Evolutionary conservation across 2,329 filamentous ascomycete species (phyloP), one percentile per base, ranked within the genome.

Genomic region (Thelonectria rubi): DNA sequence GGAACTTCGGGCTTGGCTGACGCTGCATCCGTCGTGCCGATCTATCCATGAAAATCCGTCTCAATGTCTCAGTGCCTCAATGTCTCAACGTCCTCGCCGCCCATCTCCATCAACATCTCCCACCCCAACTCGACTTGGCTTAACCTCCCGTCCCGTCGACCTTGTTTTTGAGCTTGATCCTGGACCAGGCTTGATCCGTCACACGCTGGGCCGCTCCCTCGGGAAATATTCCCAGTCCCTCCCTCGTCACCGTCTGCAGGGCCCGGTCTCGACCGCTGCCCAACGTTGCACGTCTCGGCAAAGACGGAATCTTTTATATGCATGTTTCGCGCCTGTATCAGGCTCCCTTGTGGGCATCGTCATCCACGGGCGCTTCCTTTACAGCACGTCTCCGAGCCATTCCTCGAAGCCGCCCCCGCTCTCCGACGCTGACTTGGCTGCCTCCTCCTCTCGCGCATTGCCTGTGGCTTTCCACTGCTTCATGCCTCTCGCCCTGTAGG

Each of bases 401-500:
- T 63, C 63, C 49, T 75, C 71, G 64, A 75, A 75, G 3, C 68
- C 74, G 51, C 71, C 72, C 11, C 51, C 56, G 2, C 45, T 60
- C 7, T 40, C 17, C 59, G 61, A 63, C 7, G 30, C 42, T 14
- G 51, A 26, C 24, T 46, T n/a, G 26, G 14, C 5, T 65, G 51
- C 39, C 65, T 48, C 39, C 46, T 56, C 39, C 39, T 54, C 46
- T 11, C 18, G 20, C 15, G 53, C 66, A 45, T 71, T 68, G n/a
- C 72, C 69, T 2, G 67, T 68, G 5, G 64, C 45, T 71, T n/a
- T 66, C 66, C n/a, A 11, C 11, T 34, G 26, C 32, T 40, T 24
- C 70, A 51, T 68, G 56, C 55, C 60, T 60, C 51, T 68, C n/a
- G 65, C 34, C 32, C 73, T 74, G 37, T 72, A 73, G 6, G 80